Conservation (phyloP, 345 rosid species). For the Populus alba region DNA sequence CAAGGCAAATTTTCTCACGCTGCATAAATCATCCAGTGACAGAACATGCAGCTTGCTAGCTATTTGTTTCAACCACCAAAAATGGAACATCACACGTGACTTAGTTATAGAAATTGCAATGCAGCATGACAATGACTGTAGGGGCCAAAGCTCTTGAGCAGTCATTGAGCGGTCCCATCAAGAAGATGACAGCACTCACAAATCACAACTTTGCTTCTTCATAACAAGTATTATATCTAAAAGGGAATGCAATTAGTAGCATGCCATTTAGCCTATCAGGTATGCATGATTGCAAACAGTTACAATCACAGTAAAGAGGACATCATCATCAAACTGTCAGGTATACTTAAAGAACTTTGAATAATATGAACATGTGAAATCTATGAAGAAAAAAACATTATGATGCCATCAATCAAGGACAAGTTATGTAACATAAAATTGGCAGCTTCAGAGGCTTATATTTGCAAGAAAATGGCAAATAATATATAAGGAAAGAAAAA, state of each 20-base stretch:
- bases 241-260: background rate
- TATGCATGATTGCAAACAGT: too few relatives aligned
- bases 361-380: background rate
- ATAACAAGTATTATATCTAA: background rate
- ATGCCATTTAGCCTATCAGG: too few relatives aligned
- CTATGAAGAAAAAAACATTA: background rate
- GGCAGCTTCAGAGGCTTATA: background rate
- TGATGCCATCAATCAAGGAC: background rate
- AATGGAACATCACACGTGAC: background rate
- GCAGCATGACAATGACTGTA: background rate
- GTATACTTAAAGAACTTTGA: too few relatives aligned
- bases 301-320: too few relatives aligned
- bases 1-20: background rate
- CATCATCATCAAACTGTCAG: too few relatives aligned
- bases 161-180: background rate
- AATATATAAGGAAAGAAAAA: background rate
- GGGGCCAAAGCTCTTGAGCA: background rate
- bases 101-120: too few relatives aligned
- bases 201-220: background rate
- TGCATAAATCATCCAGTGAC: background rate
- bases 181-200: too few relatives aligned
- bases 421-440: background rate
- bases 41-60: background rate
- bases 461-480: background rate
- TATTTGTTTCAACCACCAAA: background rate